These are phyloP conservation scores for Ogataea parapolymorpha DNA, from an alignment of 805 yeast genomes.

Conservation along the genomic window DNA sequence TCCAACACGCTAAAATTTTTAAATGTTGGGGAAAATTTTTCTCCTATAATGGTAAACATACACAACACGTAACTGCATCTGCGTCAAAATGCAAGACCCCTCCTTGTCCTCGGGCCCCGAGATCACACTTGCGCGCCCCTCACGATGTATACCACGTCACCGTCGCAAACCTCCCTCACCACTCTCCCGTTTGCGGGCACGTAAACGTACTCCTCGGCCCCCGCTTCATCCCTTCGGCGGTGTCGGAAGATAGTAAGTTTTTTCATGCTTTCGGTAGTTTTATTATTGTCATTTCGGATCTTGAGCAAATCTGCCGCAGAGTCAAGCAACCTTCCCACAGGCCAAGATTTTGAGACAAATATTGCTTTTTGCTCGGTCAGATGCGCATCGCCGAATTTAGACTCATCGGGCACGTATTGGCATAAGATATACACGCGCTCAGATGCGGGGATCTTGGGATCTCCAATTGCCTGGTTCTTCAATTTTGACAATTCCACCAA, in stretches of 20 bases:
- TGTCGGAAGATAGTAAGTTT: constrained; percentile 47
- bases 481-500: constrained; percentile 38
- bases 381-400: constrained; percentile 6
- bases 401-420: constrained; percentile 36
- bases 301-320: constrained; percentile 44
- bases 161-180: constrained; percentile 39
- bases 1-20: constrained; percentile 3
- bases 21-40: constrained; percentile 2
- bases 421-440: constrained; percentile 53
- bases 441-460: constrained; percentile 36
- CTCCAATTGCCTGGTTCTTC: constrained; percentile 51
- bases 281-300: constrained; percentile 49
- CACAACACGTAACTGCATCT: not conserved
- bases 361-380: constrained; percentile 31
- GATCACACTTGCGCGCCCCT: constrained; percentile 38
- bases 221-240: constrained; percentile 29
- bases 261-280: constrained; percentile 38
- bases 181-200: constrained; percentile 40
- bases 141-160: constrained; percentile 51
- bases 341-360: constrained; percentile 54
- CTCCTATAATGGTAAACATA: not conserved
- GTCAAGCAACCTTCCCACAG: constrained; percentile 58
- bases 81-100: not conserved
- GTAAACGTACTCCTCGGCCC: constrained; percentile 25
- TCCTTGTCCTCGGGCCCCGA: not conserved